phyloP scores from a whole-genome alignment of 331 rosid species.

The Malus hybrid region DNA sequence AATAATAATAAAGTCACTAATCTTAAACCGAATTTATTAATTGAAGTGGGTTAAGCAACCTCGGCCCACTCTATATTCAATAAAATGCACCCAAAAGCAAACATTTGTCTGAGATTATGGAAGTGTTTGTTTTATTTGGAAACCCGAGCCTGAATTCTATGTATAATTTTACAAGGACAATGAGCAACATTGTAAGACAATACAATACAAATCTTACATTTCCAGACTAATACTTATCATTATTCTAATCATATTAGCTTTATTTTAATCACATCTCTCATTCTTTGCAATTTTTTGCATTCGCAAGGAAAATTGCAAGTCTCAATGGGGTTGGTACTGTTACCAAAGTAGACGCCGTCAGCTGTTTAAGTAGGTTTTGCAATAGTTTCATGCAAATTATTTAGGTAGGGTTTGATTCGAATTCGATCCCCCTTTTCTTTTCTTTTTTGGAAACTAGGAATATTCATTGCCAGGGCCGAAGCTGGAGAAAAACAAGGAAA shows the following conservation, averaged over 20 bases:
- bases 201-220: not conserved
- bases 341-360: conserved; percentile 14
- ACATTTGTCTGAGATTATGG: conserved; percentile 3
- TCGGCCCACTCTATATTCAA: not conserved
- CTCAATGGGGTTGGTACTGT: not conserved
- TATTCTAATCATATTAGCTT: not conserved
- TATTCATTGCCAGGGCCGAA: no score
- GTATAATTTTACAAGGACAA: not conserved
- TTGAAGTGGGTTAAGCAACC: not conserved
- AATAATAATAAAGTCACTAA: not conserved
- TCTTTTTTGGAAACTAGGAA: no score
- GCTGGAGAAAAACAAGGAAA: no score
- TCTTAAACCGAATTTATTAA: not conserved
- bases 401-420: not conserved
- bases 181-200: not conserved
- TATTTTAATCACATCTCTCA: not conserved
- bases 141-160: not conserved
- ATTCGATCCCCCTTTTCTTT: no score
- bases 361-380: not conserved
- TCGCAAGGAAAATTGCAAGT: not conserved
- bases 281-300: not conserved
- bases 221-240: not conserved
- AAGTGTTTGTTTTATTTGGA: conserved; percentile 9
- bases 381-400: not conserved
- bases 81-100: conserved; percentile 1